Percentiles rank a stretch among this genome's conserved stretches.
Evolutionary conservation across 495 filamentous ascomycete species (phyloP).

Genomic region (Monascus purpureus): DNA sequence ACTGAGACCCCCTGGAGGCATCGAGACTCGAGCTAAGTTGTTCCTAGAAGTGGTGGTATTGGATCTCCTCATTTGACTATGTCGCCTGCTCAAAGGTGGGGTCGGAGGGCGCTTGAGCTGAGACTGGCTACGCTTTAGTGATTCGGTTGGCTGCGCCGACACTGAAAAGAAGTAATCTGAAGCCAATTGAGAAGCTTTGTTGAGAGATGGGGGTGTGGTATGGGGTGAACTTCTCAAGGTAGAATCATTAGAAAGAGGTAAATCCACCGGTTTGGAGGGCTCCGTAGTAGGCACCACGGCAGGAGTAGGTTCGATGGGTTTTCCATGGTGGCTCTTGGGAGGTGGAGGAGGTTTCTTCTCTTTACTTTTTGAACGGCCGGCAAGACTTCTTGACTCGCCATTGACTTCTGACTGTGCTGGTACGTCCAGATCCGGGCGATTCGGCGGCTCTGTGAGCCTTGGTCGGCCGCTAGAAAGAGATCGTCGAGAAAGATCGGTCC

Average conservation of each 20-base stretch:
- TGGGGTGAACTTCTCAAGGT: too few species aligned
- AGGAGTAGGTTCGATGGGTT: slow-evolving; percentile 37
- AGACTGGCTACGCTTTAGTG: slow-evolving; percentile 22
- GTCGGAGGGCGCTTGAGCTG: slow-evolving; percentile 35
- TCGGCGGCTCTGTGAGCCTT: slow-evolving; percentile 14
- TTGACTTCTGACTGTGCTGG: slow-evolving; percentile 17
- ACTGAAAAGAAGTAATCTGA: slow-evolving; percentile 19
- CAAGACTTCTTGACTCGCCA: slow-evolving; percentile 23
- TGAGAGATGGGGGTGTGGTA: too few species aligned
- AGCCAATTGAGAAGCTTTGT: slow-evolving; percentile 33
- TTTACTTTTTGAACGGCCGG: slow-evolving; percentile 12
- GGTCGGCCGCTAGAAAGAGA: slow-evolving; percentile 14
- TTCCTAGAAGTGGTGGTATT: slow-evolving; percentile 23
- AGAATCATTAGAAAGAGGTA: too few species aligned
- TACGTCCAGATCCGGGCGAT: slow-evolving; percentile 21
- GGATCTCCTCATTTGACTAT: slow-evolving; percentile 32
- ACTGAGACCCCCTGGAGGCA: slow-evolving; percentile 13
- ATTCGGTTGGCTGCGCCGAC: slow-evolving; percentile 8
- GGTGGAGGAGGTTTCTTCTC: slow-evolving; percentile 39
- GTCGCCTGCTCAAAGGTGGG: slow-evolving; percentile 32
- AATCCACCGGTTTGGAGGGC: slow-evolving; percentile 7
- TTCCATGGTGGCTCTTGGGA: slow-evolving; percentile 54
- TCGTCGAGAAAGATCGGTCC: slow-evolving; percentile 32
- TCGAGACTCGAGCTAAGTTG: slow-evolving; percentile 16
- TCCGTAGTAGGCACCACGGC: slow-evolving; percentile 9